These are phyloP conservation scores for Geotrichum klebahnii DNA, from an alignment of 1,139 yeast species.

Conservation along the genomic window DNA sequence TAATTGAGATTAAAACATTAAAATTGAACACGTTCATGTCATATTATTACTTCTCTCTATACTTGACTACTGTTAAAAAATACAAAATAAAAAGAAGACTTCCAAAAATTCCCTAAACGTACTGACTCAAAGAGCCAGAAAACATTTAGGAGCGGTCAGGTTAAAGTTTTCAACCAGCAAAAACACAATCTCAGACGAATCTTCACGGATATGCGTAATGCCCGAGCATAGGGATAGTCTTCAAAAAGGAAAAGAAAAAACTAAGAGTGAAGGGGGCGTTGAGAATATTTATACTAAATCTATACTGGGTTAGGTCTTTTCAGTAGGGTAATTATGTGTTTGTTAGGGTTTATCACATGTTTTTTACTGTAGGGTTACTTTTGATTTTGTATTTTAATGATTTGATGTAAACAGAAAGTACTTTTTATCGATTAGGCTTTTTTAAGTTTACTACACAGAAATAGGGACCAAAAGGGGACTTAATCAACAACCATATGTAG, in stretches of 20 bases:
- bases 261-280: slow-evolving; percentile 3
- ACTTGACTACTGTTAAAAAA: not conserved
- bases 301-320: not conserved
- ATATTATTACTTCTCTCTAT: too few relatives aligned
- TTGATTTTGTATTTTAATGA: too few relatives aligned
- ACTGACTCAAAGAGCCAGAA: slow-evolving; percentile 27
- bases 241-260: slow-evolving; percentile 45
- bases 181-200: slow-evolving; percentile 99
- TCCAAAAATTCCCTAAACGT: slow-evolving; percentile 77
- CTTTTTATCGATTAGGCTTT: too few relatives aligned
- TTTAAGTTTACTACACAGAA: too few relatives aligned
- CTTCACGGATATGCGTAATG: slow-evolving; percentile 99
- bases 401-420: too few relatives aligned
- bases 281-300: slow-evolving; percentile 8
- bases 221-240: slow-evolving; percentile 99
- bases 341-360: not conserved
- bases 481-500: too few relatives aligned
- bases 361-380: not conserved
- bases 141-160: slow-evolving; percentile 91
- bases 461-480: too few relatives aligned
- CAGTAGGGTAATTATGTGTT: not conserved
- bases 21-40: too few relatives aligned
- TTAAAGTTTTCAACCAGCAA: slow-evolving; percentile 99
- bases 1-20: too few relatives aligned
- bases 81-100: slow-evolving; percentile 20